Evolutionary conservation across 2,329 filamentous ascomycete genomes (phyloP), one percentile per base, ranked within the genome.

Genomic region (Penicillium sp.): DNA sequence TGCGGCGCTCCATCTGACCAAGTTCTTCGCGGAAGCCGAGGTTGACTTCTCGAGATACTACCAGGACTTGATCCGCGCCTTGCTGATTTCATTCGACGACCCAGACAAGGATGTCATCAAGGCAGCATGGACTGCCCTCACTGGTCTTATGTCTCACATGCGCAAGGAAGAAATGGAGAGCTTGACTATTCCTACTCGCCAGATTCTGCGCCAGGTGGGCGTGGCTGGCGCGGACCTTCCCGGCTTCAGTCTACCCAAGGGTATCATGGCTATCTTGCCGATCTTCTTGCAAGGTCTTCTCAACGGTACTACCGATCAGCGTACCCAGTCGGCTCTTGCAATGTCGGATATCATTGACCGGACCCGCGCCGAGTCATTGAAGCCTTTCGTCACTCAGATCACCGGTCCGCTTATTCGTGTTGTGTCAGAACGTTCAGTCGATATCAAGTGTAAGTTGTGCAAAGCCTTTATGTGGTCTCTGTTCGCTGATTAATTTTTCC

Each of bases 161-260:
- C 88, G 88, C 70, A 99, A 99, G 75, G 95, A 99, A 71, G 93
- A 97, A 75, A 97, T 99, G 94, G 95, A 99, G 70, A 86, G 88
- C 0, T 82, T 99, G 43, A 91, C 96, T 17, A 79, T 85, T 51
- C 94, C 93, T 0, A 96, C 93, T 2, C 83, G 93, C 56, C 89
- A 95, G 73, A 88, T 90, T 1, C 81, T 99, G 52, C 87, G 90
- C 62, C 90, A 93, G 67, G 89, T 97, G 44, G 94, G 95, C 65
- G 90, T 96, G 42, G 79, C 91, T 40, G 94, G 94, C 28, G 83
- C 87, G 38, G 88, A 92, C 67, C 80, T 99, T 44, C 85, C 91
- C 37, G 95, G 94, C 35, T 99, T 99, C 78, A 81, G 80, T 35
- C 79, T 97, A 54, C 94, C 93, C 1, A 99, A 97, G 83, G 95